Base-by-base conservation (phyloP, 352 stramenopile species). In the Aphanomyces invadans region DNA sequence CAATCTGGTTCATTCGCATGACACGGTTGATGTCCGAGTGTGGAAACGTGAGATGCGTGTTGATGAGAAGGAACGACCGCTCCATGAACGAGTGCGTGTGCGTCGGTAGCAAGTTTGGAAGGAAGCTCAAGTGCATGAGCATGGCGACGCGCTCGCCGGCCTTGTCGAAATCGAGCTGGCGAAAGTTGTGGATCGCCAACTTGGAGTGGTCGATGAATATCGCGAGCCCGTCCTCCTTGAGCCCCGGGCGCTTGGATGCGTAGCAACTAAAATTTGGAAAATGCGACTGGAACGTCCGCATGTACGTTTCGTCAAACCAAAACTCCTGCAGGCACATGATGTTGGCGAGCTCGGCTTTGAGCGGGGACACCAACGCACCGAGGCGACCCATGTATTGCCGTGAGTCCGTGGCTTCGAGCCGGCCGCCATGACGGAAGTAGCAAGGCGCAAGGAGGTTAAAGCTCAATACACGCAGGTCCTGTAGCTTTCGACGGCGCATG, bases 381-480 rank as follows among this genome's bases (percentile, higher is more conserved):
- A 84, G 78, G 49, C 85, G 83, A 23, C 81, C 54, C 25, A 92
- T 80, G 74, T 82, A 94, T 11, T 82, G 75, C 36, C 59, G 57
- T 46, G 71, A 67, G 65, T 92, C 74, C 26, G 78, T 75, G 65
- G 79, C 88, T 70, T 94, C 85, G 10, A 94, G 51, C 1, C 76
- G 74, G 1, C 85, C 85, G 46, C 83, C 85, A 71, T 92, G 83
- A 11, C 83, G 83, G 67, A 94, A 94, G 76, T 94, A 94, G 76
- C 85, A 94, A 57, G 85, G 85, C 36, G 85, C 85, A 56, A 94
- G 77, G 57, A 94, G 71, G 74, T 94, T 94, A 72, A 94, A 94
- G 61, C 83, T 91, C 81, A 94, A 87, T 66, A 94, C 42, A 21
- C 42, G 55, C 33, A 67, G 60, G 23, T 59, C 60, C 23, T 67